Base-by-base conservation (phyloP, 2,329 filamentous ascomycete genomes). In the Madurella mycetomatis region DNA sequence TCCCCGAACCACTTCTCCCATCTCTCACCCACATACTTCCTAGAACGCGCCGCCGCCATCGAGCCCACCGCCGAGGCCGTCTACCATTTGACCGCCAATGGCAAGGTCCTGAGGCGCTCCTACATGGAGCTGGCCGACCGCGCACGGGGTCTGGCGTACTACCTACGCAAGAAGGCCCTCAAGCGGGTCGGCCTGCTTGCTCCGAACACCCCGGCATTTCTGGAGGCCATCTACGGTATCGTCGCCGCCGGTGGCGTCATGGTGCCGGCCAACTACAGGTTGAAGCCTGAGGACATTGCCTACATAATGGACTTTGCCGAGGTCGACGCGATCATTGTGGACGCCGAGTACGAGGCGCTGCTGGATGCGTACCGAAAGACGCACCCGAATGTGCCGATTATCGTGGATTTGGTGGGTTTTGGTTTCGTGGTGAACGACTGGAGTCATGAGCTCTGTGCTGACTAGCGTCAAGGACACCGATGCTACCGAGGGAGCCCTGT, bases 131-230 rank as follows among this genome's bases (percentile, higher is more conserved):
- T 91, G 55, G 88, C 94, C 15, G 89, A 96, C 66, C 88, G 94
- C 42, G 89, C 92, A 2, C 77, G 89, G 41, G 94, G 92, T 0
- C 75, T 99, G 16, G 92, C 91, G 13, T 97, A 95, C 72, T 97
- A 87, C 69, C 69, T 99, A 53, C 81, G 82, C 62, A 89, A 88
- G 69, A 83, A 88, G 66, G 79, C 81, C 4, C 84, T 83, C 65
- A 86, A 83, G 65, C 81, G 88, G 56, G 87, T 97, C 5, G 94
- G 94, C 7, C 86, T 99, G 46, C 77, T 99, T 11, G 86, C 85
- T 9, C 89, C 94, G 2, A 99, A 99, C 69, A 99, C 94, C 1
- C 94, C 94, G 0, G 92, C 92, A 0, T 97, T 97, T 65, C 77
- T 99, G 30, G 92, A 97, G 72, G 82, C 85, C 7, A 89, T 96